Evolutionary conservation across 2,329 filamentous ascomycete species (phyloP).

Genomic region (Cladosporium sphaerospermum): DNA sequence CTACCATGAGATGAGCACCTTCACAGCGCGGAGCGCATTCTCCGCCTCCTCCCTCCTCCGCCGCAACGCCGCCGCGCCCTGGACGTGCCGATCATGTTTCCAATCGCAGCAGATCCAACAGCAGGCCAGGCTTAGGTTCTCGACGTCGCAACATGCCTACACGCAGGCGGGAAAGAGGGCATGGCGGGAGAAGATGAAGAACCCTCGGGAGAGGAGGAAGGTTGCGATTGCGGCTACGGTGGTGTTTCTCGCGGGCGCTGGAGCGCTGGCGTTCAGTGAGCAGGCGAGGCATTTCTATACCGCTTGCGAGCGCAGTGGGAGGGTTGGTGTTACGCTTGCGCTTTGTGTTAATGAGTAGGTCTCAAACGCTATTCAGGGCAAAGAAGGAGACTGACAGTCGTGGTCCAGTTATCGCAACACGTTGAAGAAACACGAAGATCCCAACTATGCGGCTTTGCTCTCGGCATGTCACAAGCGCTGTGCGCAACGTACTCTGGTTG

Average conservation of each 20-base stretch:
- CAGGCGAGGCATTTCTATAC: constrained; percentile 72
- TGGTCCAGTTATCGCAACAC: constrained; percentile 72
- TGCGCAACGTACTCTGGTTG: constrained; percentile 76
- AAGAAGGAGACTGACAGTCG: constrained; percentile 3
- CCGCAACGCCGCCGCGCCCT: background rate
- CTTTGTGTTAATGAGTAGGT: constrained; percentile 82
- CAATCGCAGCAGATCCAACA: constrained; percentile 10
- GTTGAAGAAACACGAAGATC: constrained; percentile 60
- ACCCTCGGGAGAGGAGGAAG: constrained; percentile 19
- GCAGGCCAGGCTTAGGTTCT: constrained; percentile 11
- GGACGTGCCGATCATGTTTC: constrained; percentile 8
- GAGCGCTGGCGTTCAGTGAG: constrained; percentile 48
- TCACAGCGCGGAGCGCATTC: constrained; percentile 9
- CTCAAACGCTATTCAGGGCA: background rate
- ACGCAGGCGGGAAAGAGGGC: constrained; percentile 23
- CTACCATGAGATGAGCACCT: constrained; percentile 11
- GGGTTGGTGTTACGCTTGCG: constrained; percentile 67
- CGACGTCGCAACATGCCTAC: constrained; percentile 12
- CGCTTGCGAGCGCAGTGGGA: constrained; percentile 67
- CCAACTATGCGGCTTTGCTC: constrained; percentile 60
- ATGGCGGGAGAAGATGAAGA: constrained; percentile 24
- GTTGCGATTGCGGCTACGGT: constrained; percentile 27
- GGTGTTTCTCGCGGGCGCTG: constrained; percentile 30
- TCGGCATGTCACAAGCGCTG: constrained; percentile 87
- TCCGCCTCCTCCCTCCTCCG: constrained; percentile 5